Percentiles rank a stretch among this genome's conserved stretches.
These are phyloP conservation scores for Jatropha podagrica DNA, from an alignment of 441 rosid species.

Conservation along the genomic window DNA sequence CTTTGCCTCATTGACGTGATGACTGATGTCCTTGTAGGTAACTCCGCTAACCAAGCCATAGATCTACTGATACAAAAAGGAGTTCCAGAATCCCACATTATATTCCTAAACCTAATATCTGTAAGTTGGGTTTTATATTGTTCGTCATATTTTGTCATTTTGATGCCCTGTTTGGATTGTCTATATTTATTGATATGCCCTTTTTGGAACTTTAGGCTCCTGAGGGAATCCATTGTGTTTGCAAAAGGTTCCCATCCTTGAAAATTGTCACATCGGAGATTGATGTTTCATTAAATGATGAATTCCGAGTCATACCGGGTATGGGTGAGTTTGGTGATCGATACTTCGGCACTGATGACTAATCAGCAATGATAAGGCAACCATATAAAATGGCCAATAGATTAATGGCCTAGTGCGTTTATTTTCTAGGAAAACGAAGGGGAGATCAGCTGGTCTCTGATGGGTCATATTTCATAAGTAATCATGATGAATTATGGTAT, in stretches of 20 bases:
- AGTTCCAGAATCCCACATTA: conserved; percentile 91
- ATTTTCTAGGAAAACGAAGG: background rate
- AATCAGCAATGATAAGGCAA: conserved; percentile 14
- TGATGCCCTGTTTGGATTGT: background rate
- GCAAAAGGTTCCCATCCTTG: conserved; percentile 76
- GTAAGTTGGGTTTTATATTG: conserved; percentile 43
- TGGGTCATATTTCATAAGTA: background rate
- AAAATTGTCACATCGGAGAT: conserved; percentile 95
- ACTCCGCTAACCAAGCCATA: conserved; percentile 96
- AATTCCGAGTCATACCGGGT: conserved; percentile 92
- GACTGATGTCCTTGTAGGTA: conserved; percentile 50
- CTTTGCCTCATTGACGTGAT: background rate
- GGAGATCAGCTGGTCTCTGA: conserved; percentile 5
- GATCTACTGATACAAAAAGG: conserved; percentile 85
- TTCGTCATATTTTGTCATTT: background rate
- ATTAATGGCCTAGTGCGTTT: background rate
- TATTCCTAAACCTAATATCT: conserved; percentile 89
- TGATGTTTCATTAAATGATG: conserved; percentile 74
- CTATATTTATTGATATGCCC: conserved; percentile 7
- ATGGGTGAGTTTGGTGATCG: conserved; percentile 98
- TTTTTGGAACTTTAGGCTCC: conserved; percentile 62
- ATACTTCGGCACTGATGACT: conserved; percentile 94
- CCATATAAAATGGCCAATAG: conserved; percentile 6
- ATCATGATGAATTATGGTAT: background rate
- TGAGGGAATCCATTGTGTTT: conserved; percentile 95